A percentile compares a stretch with the other conserved stretches of the same genome.
Evolutionary conservation across 2,329 filamentous ascomycete species (phyloP).

Genomic region (Xylaria sp.): DNA sequence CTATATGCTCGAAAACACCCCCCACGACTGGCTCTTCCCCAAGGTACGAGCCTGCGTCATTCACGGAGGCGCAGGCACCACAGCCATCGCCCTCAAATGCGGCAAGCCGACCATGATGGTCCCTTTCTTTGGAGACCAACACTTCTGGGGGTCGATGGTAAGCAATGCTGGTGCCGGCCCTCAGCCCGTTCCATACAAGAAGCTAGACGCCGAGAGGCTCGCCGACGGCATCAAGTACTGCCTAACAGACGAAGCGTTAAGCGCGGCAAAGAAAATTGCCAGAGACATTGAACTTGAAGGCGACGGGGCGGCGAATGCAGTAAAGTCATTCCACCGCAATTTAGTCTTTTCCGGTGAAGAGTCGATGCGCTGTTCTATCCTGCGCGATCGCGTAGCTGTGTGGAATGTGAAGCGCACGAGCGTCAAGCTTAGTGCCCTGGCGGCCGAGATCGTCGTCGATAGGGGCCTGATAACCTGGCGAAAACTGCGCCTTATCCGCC

Average conservation of each 20-base stretch:
- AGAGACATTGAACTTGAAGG: constrained; percentile 63
- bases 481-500: constrained; percentile 64
- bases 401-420: constrained; percentile 67
- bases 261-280: constrained; percentile 62
- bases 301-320: constrained; percentile 71
- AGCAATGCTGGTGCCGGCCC: constrained; percentile 66
- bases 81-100: constrained; percentile 72
- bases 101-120: constrained; percentile 75
- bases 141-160: constrained; percentile 77
- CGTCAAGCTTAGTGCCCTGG: constrained; percentile 63
- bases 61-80: constrained; percentile 78
- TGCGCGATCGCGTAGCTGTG: constrained; percentile 63
- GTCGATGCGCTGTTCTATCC: constrained; percentile 67
- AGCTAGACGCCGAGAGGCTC: constrained; percentile 63
- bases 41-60: constrained; percentile 68
- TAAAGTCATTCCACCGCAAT: constrained; percentile 66
- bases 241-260: constrained; percentile 61
- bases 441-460: constrained; percentile 66
- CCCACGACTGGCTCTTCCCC: constrained; percentile 78
- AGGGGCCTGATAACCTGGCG: constrained; percentile 65
- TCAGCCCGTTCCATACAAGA: constrained; percentile 68
- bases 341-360: constrained; percentile 54
- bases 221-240: constrained; percentile 72
- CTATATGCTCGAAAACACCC: constrained; percentile 73
- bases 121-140: constrained; percentile 79